phyloP scores from a whole-genome alignment of 371 early-diverging fungal species.

The Rhizopus microsporus region DNA sequence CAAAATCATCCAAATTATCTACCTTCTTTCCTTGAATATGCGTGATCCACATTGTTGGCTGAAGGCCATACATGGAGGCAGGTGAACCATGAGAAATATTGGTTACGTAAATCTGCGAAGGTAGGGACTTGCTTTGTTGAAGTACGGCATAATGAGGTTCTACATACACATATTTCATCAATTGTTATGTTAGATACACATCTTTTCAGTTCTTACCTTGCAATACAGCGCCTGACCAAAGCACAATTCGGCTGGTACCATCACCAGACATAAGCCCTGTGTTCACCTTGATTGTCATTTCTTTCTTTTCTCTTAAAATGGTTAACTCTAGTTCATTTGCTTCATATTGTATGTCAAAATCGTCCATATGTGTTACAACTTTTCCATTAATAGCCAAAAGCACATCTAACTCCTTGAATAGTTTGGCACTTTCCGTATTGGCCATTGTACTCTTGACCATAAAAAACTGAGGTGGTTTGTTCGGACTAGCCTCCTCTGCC shows the following conservation, averaged over 20 bases:
- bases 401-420: conserved; percentile 75
- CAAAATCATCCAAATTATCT: conserved; percentile 62
- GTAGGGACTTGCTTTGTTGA: conserved; percentile 74
- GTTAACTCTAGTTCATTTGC: conserved; percentile 60
- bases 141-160: conserved; percentile 86
- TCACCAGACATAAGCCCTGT: conserved; percentile 69
- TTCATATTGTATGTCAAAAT: conserved; percentile 67
- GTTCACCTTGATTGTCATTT: conserved; percentile 61
- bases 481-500: conserved; percentile 74
- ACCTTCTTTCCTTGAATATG: conserved; percentile 70
- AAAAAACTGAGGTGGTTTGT: conserved; percentile 67
- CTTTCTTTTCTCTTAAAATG: conserved; percentile 68
- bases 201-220: conserved; percentile 41
- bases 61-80: conserved; percentile 79
- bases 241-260: conserved; percentile 65
- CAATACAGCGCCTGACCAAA: conserved; percentile 75
- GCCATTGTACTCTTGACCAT: conserved; percentile 72
- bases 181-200: neutral
- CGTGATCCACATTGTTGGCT: conserved; percentile 81
- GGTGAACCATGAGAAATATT: conserved; percentile 78
- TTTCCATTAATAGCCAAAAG: conserved; percentile 74
- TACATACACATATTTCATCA: conserved; percentile 7
- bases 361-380: conserved; percentile 67
- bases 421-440: conserved; percentile 62
- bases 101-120: conserved; percentile 75